Evolutionary conservation across 176 grass and related monocot genomes (phyloP).

Genomic region (Oryza glumipatula): DNA sequence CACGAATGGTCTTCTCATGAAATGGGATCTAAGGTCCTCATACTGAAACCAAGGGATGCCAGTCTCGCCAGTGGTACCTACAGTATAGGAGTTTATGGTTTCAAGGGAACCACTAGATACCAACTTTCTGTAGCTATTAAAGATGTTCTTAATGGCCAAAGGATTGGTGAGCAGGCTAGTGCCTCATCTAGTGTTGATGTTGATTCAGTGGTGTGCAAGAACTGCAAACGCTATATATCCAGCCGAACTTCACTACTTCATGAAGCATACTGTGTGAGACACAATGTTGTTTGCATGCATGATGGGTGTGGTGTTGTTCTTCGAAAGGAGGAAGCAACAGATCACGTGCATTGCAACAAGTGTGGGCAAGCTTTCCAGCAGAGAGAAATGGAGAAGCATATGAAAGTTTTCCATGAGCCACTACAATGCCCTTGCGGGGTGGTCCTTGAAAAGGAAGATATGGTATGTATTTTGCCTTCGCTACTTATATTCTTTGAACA

Average conservation of each 20-base stretch:
- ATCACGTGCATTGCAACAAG: slow-evolving; percentile 85
- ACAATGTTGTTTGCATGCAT: slow-evolving; percentile 78
- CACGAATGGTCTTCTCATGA: slow-evolving; percentile 99
- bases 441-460: slow-evolving; percentile 89
- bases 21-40: slow-evolving; percentile 85
- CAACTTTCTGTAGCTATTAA: slow-evolving; percentile 75
- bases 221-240: slow-evolving; percentile 80
- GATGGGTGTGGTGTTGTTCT: slow-evolving; percentile 84
- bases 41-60: slow-evolving; percentile 66
- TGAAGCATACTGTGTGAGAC: slow-evolving; percentile 91
- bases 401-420: slow-evolving; percentile 96
- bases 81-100: slow-evolving; percentile 89
- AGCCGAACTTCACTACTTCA: slow-evolving; percentile 66
- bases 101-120: slow-evolving; percentile 79
- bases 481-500: background rate
- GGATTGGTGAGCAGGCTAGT: slow-evolving; percentile 63
- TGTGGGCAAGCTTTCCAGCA: slow-evolving; percentile 81
- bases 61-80: slow-evolving; percentile 61
- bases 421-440: slow-evolving; percentile 75
- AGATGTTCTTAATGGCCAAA: slow-evolving; percentile 58
- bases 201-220: slow-evolving; percentile 77
- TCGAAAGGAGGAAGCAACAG: slow-evolving; percentile 71
- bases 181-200: slow-evolving; percentile 35
- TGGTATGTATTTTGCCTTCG: slow-evolving; percentile 56
- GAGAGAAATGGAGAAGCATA: slow-evolving; percentile 91